Conservation (phyloP, 495 filamentous ascomycete genomes). For the Echria macrotheca region DNA sequence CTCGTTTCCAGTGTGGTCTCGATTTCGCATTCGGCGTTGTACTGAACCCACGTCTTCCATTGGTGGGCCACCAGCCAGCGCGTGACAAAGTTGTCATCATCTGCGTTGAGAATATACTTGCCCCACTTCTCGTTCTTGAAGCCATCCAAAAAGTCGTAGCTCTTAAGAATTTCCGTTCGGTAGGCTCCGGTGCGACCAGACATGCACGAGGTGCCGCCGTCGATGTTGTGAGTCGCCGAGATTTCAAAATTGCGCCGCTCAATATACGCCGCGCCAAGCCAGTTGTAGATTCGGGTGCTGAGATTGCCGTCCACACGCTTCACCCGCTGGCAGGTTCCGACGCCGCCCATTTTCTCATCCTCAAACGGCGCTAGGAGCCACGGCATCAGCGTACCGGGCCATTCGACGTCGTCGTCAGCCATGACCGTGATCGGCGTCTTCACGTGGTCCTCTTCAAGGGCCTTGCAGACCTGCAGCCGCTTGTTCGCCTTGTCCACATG, state of each 20-base stretch:
- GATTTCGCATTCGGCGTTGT: slow-evolving; percentile 65
- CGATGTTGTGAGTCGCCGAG: slow-evolving; percentile 76
- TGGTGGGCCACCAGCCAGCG: slow-evolving; percentile 71
- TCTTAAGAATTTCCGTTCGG: slow-evolving; percentile 72
- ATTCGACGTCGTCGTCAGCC: slow-evolving; percentile 83
- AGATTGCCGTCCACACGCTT: slow-evolving; percentile 58
- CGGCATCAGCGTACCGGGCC: slow-evolving; percentile 67
- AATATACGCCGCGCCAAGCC: slow-evolving; percentile 75
- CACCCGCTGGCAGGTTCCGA: slow-evolving; percentile 76
- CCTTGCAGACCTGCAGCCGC: slow-evolving; percentile 74
- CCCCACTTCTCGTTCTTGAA: slow-evolving; percentile 71
- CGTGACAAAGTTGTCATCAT: slow-evolving; percentile 82
- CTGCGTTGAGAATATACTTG: slow-evolving; percentile 68
- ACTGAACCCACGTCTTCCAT: slow-evolving; percentile 75
- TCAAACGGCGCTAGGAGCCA: slow-evolving; percentile 87
- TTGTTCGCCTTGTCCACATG: slow-evolving; percentile 57
- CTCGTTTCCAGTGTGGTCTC: slow-evolving; percentile 73
- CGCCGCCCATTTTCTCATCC: slow-evolving; percentile 67
- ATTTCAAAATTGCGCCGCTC: slow-evolving; percentile 85
- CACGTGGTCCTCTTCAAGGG: slow-evolving; percentile 63
- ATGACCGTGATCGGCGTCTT: slow-evolving; percentile 70
- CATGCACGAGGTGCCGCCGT: slow-evolving; percentile 82
- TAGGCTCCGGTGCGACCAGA: slow-evolving; percentile 83
- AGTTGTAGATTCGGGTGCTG: slow-evolving; percentile 60
- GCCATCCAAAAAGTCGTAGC: slow-evolving; percentile 63